Evolutionary conservation across 2,329 filamentous ascomycete species (phyloP).

Genomic region (Coniochaeta pulveracea): DNA sequence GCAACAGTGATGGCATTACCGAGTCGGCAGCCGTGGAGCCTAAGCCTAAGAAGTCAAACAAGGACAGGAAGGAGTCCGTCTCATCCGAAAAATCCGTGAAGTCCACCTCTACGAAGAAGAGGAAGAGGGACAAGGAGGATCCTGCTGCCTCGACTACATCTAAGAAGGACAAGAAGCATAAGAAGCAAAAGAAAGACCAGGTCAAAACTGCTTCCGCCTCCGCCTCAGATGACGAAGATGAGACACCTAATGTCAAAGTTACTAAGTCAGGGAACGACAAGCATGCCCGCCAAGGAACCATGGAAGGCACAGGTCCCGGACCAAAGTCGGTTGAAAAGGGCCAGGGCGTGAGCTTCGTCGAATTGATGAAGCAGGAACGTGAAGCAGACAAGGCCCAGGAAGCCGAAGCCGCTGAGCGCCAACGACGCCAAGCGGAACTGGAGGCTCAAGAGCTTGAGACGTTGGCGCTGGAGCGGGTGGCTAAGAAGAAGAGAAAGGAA

Average conservation of each 20-base stretch:
- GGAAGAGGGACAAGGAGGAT: slow-evolving; percentile 3
- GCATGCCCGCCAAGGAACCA: neutral
- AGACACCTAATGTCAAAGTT: no score
- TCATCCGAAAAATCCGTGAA: neutral
- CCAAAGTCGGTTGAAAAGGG: no score
- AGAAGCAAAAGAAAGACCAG: slow-evolving; percentile 5
- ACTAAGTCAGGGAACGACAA: neutral
- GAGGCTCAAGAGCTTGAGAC: slow-evolving; percentile 1
- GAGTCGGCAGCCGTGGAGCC: no score
- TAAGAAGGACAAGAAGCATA: slow-evolving; percentile 5
- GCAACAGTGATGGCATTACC: no score
- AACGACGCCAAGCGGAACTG: neutral
- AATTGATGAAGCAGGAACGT: neutral
- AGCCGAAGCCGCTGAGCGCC: neutral
- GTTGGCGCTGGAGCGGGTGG: slow-evolving; percentile 8
- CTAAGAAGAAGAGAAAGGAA: slow-evolving; percentile 7
- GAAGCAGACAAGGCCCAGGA: neutral
- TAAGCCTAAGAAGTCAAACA: slow-evolving; percentile 12
- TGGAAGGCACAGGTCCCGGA: slow-evolving; percentile 1
- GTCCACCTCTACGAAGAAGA: slow-evolving; percentile 6
- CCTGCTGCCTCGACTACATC: neutral
- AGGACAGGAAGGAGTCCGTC: slow-evolving; percentile 5
- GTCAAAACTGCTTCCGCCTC: neutral
- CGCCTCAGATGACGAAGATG: slow-evolving; percentile 4
- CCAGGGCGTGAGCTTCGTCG: no score